Percentiles rank a stretch among this genome's conserved stretches.
These are phyloP conservation scores for Begonia masoniana DNA, from an alignment of 306 rosid genomes.

Conservation along the genomic window DNA sequence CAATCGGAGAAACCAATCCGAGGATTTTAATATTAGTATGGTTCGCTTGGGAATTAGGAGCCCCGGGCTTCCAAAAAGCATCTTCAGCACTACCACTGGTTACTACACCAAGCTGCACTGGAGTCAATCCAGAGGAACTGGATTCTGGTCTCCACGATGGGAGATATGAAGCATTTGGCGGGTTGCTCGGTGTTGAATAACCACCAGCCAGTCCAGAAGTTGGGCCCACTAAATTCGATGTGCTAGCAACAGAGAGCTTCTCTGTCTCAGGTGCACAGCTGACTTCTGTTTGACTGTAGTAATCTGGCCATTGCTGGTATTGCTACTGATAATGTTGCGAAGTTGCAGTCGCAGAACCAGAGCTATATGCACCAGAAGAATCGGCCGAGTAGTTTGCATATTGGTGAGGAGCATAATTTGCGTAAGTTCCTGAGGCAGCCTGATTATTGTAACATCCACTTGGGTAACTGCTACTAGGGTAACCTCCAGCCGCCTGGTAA, in stretches of 20 bases:
- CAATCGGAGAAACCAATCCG: too few species aligned
- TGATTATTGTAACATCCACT: constrained; percentile 69
- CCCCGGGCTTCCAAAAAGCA: constrained; percentile 84
- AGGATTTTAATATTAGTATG: constrained; percentile 54
- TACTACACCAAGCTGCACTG: constrained; percentile 82
- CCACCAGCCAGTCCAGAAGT: constrained; percentile 44
- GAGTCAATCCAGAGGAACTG: constrained; percentile 42
- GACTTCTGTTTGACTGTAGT: constrained; percentile 89
- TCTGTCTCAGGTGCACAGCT: constrained; percentile 99
- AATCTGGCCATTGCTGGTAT: constrained; percentile 81
- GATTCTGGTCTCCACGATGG: constrained; percentile 76
- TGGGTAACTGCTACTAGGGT: constrained; percentile 63
- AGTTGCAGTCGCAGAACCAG: constrained; percentile 42
- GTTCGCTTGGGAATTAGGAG: constrained; percentile 59
- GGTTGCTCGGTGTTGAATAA: constrained; percentile 42
- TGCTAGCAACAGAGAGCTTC: constrained; percentile 49
- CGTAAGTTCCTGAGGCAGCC: constrained; percentile 44
- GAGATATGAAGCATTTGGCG: constrained; percentile 43
- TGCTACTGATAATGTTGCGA: constrained; percentile 71
- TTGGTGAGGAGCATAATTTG: constrained; percentile 62
- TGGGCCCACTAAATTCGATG: constrained; percentile 42
- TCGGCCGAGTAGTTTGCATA: constrained; percentile 64
- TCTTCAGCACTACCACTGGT: constrained; percentile 52
- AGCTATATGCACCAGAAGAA: constrained; percentile 45
- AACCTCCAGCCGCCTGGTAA: constrained; percentile 98